Conservation (phyloP, 768 basidiomycete species). For the Trametes cingulata region DNA sequence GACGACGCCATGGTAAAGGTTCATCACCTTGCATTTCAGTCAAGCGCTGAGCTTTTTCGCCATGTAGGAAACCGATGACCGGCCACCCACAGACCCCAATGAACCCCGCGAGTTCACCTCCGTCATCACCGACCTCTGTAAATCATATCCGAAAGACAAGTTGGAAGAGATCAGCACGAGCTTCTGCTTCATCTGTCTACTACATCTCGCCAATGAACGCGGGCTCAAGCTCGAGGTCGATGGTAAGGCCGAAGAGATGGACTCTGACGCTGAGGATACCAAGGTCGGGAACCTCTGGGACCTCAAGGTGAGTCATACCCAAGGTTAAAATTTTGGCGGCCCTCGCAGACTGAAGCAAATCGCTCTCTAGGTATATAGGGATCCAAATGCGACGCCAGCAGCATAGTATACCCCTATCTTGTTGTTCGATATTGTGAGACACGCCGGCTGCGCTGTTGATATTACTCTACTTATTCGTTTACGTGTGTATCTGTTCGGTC, state of each 20-base stretch:
- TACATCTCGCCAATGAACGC: conserved; percentile 96
- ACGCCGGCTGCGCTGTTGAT: neutral
- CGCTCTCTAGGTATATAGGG: conserved; percentile 26
- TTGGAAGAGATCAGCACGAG: conserved; percentile 98
- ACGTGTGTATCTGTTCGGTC: neutral
- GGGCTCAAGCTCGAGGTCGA: conserved; percentile 78
- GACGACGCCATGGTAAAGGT: conserved; percentile 32
- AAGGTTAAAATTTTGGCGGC: no score
- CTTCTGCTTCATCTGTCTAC: conserved; percentile 97
- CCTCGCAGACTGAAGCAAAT: no score
- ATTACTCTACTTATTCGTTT: neutral
- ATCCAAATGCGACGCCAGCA: conserved; percentile 27
- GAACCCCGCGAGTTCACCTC: conserved; percentile 73
- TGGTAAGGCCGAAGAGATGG: conserved; percentile 38
- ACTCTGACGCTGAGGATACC: conserved; percentile 37
- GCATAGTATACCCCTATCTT: conserved; percentile 19
- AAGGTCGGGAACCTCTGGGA: conserved; percentile 74
- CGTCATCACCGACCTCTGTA: conserved; percentile 81
- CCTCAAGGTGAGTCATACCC: conserved; percentile 55
- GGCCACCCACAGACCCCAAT: conserved; percentile 56
- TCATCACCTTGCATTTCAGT: neutral
- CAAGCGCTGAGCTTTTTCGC: neutral
- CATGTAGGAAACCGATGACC: conserved; percentile 55
- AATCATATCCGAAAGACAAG: conserved; percentile 87
- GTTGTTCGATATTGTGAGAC: neutral